Evolutionary conservation across 805 yeast species (phyloP).

Genomic region (Nakazawaea anatomiae): DNA sequence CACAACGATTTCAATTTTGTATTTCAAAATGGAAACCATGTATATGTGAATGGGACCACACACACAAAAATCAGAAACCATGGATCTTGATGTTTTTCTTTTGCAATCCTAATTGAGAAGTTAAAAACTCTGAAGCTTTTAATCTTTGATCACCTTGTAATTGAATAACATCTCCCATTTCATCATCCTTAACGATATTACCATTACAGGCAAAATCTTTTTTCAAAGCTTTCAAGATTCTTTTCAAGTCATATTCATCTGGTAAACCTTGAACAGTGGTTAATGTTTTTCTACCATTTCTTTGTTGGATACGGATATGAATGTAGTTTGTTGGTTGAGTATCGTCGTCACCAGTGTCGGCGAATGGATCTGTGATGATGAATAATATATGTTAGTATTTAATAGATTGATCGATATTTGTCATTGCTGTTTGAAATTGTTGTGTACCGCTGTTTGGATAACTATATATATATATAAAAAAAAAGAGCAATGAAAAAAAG

Average conservation of each 20-base stretch:
- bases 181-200: slow-evolving; percentile 93
- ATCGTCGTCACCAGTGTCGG: slow-evolving; percentile 99
- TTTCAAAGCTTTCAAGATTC: slow-evolving; percentile 87
- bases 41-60: not conserved
- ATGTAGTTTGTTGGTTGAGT: slow-evolving; percentile 93
- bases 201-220: slow-evolving; percentile 99
- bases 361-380: slow-evolving; percentile 79
- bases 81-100: slow-evolving; percentile 97
- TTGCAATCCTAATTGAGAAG: slow-evolving; percentile 78
- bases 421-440: not conserved
- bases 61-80: slow-evolving; percentile 84
- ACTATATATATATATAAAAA: not conserved
- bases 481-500: not conserved
- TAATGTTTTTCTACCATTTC: slow-evolving; percentile 98
- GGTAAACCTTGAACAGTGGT: slow-evolving; percentile 99
- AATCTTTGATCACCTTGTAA: slow-evolving; percentile 98
- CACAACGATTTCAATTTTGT: no score
- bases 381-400: not conserved
- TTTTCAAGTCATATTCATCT: slow-evolving; percentile 88
- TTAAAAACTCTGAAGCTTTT: slow-evolving; percentile 89
- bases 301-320: slow-evolving; percentile 98
- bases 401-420: no score
- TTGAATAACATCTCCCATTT: slow-evolving; percentile 95
- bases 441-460: not conserved
- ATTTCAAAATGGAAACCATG: not conserved